A percentile compares a stretch with the other conserved stretches of the same genome.
phyloP scores from a whole-genome alignment of 2,329 filamentous ascomycete species.

The Metarhizium anisopliae region DNA sequence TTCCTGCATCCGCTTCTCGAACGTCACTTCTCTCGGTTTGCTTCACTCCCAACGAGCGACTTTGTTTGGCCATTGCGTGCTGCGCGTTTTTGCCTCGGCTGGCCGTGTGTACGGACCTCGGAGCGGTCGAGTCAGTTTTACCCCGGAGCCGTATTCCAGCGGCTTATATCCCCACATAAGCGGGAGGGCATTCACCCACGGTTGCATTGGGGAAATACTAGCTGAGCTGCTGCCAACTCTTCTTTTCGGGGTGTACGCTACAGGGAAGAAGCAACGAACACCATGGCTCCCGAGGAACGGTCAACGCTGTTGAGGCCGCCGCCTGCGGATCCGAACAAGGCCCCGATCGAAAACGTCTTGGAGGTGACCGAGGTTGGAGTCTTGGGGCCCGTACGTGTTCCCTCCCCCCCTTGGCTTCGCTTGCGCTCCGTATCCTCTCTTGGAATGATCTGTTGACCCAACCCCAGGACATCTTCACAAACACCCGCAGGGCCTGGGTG shows the following conservation, averaged over 20 bases:
- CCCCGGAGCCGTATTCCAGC: background rate
- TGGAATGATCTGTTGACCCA: background rate
- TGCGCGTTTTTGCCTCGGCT: too few species aligned
- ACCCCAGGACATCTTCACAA: conserved; percentile 82
- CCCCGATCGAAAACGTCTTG: conserved; percentile 80
- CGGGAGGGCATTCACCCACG: background rate
- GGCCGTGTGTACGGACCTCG: too few species aligned
- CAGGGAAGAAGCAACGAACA: background rate
- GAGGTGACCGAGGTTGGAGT: conserved; percentile 74
- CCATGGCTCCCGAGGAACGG: conserved; percentile 17
- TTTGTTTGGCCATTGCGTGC: too few species aligned
- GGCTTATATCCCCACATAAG: background rate
- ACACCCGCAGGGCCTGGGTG: conserved; percentile 85
- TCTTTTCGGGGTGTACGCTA: background rate
- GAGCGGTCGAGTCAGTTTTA: background rate
- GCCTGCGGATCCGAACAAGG: conserved; percentile 60
- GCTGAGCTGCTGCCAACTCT: background rate
- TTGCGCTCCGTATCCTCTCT: background rate
- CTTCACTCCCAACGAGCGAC: too few species aligned
- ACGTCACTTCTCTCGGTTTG: too few species aligned
- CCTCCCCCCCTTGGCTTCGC: background rate
- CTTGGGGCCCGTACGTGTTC: conserved; percentile 58
- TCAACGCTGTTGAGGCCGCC: conserved; percentile 56
- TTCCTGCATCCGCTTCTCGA: too few species aligned
- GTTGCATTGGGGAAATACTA: background rate